Percentiles rank a stretch among this genome's conserved stretches.
Evolutionary conservation across 169 alveolate genomes (phyloP).

Genomic region (Eimeria falciformis): DNA sequence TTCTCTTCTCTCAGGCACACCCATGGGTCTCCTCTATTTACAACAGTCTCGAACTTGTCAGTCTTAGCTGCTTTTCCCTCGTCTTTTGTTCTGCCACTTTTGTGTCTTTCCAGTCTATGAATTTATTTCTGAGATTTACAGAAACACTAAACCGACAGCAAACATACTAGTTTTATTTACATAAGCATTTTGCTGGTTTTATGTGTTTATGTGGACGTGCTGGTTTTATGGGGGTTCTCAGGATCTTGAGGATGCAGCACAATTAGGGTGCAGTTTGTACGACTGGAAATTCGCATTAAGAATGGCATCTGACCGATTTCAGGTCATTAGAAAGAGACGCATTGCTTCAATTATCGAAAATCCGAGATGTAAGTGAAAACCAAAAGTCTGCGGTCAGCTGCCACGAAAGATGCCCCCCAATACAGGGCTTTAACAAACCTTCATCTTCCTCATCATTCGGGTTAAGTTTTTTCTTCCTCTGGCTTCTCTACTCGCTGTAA

Average conservation of each 20-base stretch:
- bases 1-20: background rate
- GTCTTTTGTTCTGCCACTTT: background rate
- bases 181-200: background rate
- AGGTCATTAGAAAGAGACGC: conserved; percentile 3
- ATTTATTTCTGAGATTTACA: too few relatives aligned
- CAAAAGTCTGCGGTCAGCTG: too few relatives aligned
- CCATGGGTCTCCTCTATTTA: conserved; percentile 20
- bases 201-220: background rate
- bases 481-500: too few relatives aligned
- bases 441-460: too few relatives aligned
- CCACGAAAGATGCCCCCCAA: too few relatives aligned
- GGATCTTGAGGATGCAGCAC: conserved; percentile 20
- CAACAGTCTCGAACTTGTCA: conserved; percentile 28
- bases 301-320: background rate
- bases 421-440: too few relatives aligned
- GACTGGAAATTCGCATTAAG: background rate
- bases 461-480: too few relatives aligned
- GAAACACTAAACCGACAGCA: too few relatives aligned
- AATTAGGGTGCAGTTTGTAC: conserved; percentile 8
- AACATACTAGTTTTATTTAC: background rate
- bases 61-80: background rate
- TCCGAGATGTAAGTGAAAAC: background rate
- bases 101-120: background rate
- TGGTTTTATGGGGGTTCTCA: background rate
- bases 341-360: background rate